A percentile compares a stretch with the other conserved stretches of the same genome.
Evolutionary conservation across 768 basidiomycete genomes (phyloP).

Genomic region (Boletus vermiculosoides): DNA sequence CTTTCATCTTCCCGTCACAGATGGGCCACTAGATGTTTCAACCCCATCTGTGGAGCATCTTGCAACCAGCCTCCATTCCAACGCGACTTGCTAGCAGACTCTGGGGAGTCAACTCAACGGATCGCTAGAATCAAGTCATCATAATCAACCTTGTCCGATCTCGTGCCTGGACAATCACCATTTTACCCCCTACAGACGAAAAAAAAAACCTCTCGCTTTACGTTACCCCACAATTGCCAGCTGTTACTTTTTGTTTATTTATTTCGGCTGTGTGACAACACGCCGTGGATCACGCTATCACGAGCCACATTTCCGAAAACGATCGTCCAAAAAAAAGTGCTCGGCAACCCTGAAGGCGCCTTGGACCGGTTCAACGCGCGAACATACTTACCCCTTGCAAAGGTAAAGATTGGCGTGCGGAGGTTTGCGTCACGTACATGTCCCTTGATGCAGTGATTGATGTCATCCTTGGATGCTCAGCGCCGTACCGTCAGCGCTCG

Average conservation of each 20-base stretch:
- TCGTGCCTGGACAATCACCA: conserved; percentile 4
- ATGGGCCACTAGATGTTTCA: neutral
- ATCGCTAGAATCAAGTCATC: neutral
- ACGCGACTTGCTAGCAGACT: neutral
- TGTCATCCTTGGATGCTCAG: neutral
- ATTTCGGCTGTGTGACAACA: neutral
- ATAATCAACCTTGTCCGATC: neutral
- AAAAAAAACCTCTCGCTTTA: neutral
- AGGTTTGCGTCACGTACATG: neutral
- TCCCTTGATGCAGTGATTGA: conserved; percentile 9
- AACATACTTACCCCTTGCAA: conserved; percentile 1
- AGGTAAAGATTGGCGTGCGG: conserved; percentile 19
- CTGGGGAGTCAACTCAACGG: neutral
- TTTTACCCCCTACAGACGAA: neutral
- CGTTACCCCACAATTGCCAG: conserved; percentile 2
- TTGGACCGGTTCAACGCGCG: neutral
- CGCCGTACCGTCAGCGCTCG: neutral
- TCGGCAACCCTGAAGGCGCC: neutral
- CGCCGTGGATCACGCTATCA: conserved; percentile 1
- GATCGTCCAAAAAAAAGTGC: neutral
- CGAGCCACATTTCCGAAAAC: neutral
- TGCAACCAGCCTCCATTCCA: neutral
- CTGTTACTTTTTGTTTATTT: neutral
- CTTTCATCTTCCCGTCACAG: neutral
- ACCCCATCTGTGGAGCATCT: neutral